Base-by-base conservation (phyloP, 148 eudicot genomes). In the Simmondsia chinensis region DNA sequence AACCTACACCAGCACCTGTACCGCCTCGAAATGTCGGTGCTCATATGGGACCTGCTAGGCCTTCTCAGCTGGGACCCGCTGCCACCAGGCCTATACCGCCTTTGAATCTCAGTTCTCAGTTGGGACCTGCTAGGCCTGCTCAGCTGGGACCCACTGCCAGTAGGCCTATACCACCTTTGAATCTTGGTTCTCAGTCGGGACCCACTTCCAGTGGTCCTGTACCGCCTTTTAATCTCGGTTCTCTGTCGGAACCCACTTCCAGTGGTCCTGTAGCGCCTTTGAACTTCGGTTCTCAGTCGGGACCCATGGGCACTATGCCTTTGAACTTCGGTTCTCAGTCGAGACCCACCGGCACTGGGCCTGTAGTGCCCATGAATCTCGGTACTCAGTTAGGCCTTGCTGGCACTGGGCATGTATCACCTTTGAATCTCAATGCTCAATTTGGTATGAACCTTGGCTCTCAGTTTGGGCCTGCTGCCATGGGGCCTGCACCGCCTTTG, bases 1-100 rank as follows among this genome's bases (percentile, higher is more conserved):
- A 30, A 19, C 60, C 15, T 39, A 18, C 38, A 26, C 38, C 67
- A 17, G 50, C 75, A 45, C 47, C 52, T 46, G 39, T 29, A 20
- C 39, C 61, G 31, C 69, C 21, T 11, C 25, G 36, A 35, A n/a
- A n/a, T n/a, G n/a, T n/a, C n/a, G n/a, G n/a, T n/a, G n/a, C n/a
- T n/a, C n/a, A n/a, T n/a, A n/a, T n/a, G n/a, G n/a, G 32, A 20
- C 52, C 27, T 34, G 56, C 36, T 10, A 52, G 52, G 32, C 59
- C 5, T 5, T 28, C 31, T 28, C 6, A 5, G 31, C 31, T 9
- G 31, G 5, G 6, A 28, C 31, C 31, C 5, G 31, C 31, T 28
- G 6, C 31, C 9, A n/a, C n/a, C 31, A 28, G 9, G 9, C 5
- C 9, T 9, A 5, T 28, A 28, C 31, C 9, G 31, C 6, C 9